Conservation (phyloP, 2,329 filamentous ascomycete species). For the Monilinia vaccinii-corymbosi region DNA sequence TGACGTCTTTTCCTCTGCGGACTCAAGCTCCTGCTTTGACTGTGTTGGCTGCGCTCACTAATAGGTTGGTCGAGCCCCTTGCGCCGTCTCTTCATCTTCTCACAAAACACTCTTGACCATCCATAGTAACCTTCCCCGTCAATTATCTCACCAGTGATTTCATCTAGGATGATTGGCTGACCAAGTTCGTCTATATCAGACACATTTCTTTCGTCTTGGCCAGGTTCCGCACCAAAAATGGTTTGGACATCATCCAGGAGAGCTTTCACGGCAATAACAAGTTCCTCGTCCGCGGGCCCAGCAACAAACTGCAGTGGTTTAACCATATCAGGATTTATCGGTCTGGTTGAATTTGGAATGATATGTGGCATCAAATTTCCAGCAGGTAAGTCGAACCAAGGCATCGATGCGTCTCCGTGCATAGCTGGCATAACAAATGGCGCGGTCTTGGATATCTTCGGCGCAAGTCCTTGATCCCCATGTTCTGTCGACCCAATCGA, state of each 20-base stretch:
- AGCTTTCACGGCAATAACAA: slow-evolving; percentile 59
- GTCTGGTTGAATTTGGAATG: slow-evolving; percentile 62
- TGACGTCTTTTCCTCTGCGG: slow-evolving; percentile 24
- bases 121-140: slow-evolving; percentile 75
- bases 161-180: slow-evolving; percentile 55
- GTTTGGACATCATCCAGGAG: slow-evolving; percentile 61
- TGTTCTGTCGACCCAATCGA: slow-evolving; percentile 6
- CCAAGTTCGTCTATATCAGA: slow-evolving; percentile 69
- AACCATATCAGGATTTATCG: slow-evolving; percentile 63
- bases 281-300: slow-evolving; percentile 57
- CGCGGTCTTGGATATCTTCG: slow-evolving; percentile 47
- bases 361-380: slow-evolving; percentile 74
- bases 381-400: slow-evolving; percentile 77
- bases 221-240: slow-evolving; percentile 51
- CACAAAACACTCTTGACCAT: slow-evolving; percentile 73
- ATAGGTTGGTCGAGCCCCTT: slow-evolving; percentile 19
- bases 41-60: slow-evolving; percentile 13
- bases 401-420: slow-evolving; percentile 64
- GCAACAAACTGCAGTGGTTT: slow-evolving; percentile 61
- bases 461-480: slow-evolving; percentile 29
- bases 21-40: slow-evolving; percentile 23
- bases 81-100: slow-evolving; percentile 61
- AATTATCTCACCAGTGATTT: slow-evolving; percentile 51
- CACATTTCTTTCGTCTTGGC: slow-evolving; percentile 38
- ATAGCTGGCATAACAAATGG: slow-evolving; percentile 65